Evolutionary conservation across 148 eudicot genomes (phyloP).

Genomic region (Salicornia ramosissima): DNA sequence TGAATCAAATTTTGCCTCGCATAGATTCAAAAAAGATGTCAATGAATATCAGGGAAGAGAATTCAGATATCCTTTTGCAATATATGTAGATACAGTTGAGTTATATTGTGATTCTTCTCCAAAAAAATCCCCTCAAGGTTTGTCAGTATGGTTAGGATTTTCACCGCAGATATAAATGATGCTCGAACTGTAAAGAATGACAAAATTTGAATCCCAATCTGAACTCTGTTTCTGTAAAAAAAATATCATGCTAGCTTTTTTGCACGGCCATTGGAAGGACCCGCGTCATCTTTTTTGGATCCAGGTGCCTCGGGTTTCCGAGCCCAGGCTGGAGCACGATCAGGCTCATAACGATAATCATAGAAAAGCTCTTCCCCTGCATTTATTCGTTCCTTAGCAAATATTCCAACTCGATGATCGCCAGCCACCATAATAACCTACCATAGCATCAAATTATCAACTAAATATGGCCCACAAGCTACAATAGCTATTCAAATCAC

Average conservation of each 20-base stretch:
- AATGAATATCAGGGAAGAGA: constrained; percentile 6
- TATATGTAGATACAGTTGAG: constrained; percentile 17
- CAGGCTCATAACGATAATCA: constrained; percentile 86
- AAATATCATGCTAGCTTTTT: constrained; percentile 72
- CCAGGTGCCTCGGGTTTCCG: constrained; percentile 79
- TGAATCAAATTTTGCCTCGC: not conserved
- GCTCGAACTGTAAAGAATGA: constrained; percentile 24
- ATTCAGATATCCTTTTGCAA: constrained; percentile 10
- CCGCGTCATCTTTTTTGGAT: constrained; percentile 66
- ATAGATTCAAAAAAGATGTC: constrained; percentile 16
- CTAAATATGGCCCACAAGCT: not conserved
- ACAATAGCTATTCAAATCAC: not conserved
- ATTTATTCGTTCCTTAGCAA: constrained; percentile 79
- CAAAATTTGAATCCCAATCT: constrained; percentile 11
- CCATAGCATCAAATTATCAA: not conserved
- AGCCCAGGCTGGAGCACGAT: constrained; percentile 98
- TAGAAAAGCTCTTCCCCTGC: constrained; percentile 94
- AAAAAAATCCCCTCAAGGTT: constrained; percentile 21
- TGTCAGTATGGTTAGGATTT: constrained; percentile 22
- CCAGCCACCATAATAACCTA: constrained; percentile 97
- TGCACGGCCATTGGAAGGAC: constrained; percentile 80
- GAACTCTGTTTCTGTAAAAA: not conserved
- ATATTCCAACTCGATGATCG: constrained; percentile 98
- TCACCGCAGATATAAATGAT: constrained; percentile 14
- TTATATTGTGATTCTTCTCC: constrained; percentile 25